Evolutionary conservation across 2,329 filamentous ascomycete species (phyloP).

Genomic region (Exophiala lecanii-corni): DNA sequence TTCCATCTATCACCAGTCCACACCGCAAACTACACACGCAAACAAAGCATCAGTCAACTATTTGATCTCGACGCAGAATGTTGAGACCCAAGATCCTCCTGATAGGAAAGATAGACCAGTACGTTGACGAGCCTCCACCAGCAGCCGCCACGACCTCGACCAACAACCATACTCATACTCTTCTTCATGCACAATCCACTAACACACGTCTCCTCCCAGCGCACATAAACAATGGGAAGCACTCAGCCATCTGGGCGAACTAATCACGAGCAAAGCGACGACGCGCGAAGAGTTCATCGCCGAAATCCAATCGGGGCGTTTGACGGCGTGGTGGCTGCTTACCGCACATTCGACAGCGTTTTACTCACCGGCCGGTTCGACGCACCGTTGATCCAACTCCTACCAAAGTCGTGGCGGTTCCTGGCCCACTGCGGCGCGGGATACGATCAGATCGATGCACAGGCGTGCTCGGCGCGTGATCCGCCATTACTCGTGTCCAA

Average conservation of each 20-base stretch:
- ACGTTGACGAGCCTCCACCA: slow-evolving; percentile 33
- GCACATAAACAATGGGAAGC: slow-evolving; percentile 62
- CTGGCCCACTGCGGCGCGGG: slow-evolving; percentile 54
- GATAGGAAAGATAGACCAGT: slow-evolving; percentile 62
- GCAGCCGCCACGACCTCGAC: no score
- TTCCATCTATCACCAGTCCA: no score
- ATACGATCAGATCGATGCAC: slow-evolving; percentile 76
- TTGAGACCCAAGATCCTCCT: slow-evolving; percentile 54
- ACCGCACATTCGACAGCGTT: slow-evolving; percentile 65
- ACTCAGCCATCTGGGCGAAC: slow-evolving; percentile 59
- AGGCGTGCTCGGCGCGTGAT: slow-evolving; percentile 62
- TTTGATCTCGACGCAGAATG: no score
- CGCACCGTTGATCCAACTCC: slow-evolving; percentile 57
- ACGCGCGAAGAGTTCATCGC: slow-evolving; percentile 63
- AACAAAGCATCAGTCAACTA: no score
- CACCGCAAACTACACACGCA: no score
- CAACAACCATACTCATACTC: no score
- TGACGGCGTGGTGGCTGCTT: slow-evolving; percentile 62
- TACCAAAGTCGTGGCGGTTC: slow-evolving; percentile 37
- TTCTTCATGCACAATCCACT: neutral
- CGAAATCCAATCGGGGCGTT: slow-evolving; percentile 60
- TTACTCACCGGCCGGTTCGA: slow-evolving; percentile 66
- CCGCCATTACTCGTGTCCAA: slow-evolving; percentile 65
- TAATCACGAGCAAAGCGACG: slow-evolving; percentile 58
- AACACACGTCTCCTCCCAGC: slow-evolving; percentile 23